Percentiles rank a stretch among this genome's conserved stretches.
Conservation (phyloP, 2,329 filamentous ascomycete genomes). For the Setomelanomma holmii region DNA sequence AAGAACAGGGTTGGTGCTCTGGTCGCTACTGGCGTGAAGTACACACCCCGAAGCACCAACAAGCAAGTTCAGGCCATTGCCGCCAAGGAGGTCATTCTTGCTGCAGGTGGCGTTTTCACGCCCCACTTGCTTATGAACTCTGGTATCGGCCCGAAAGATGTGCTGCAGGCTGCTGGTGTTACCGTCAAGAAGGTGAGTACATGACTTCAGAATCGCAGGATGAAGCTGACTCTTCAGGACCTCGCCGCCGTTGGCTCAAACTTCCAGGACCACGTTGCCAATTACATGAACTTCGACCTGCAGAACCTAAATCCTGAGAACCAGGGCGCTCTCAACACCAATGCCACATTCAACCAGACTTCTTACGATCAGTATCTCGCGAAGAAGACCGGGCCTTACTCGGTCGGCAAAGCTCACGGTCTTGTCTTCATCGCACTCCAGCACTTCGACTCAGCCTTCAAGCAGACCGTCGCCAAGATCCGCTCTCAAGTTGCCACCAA, state of each 20-base stretch:
- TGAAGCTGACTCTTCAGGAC: conserved; percentile 8
- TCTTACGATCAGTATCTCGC: conserved; percentile 26
- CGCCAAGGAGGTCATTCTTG: conserved; percentile 61
- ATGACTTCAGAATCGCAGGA: too few species aligned
- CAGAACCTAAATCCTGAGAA: conserved; percentile 6
- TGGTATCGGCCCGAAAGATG: conserved; percentile 57
- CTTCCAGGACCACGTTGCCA: conserved; percentile 26
- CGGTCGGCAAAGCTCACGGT: conserved; percentile 11
- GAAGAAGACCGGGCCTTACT: conserved; percentile 30
- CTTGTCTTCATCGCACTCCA: conserved; percentile 14
- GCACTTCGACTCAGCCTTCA: conserved; percentile 11
- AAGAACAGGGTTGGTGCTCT: conserved; percentile 1
- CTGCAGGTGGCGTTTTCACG: conserved; percentile 63
- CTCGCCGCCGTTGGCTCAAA: conserved; percentile 27
- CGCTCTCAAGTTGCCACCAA: conserved; percentile 14
- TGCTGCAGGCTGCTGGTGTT: conserved; percentile 11
- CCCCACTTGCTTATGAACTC: conserved; percentile 68
- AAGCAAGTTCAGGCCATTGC: conserved; percentile 8
- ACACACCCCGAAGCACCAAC: background rate
- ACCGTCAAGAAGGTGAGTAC: conserved; percentile 2
- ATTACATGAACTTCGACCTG: conserved; percentile 12
- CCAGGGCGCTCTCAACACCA: conserved; percentile 7
- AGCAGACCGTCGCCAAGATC: conserved; percentile 9
- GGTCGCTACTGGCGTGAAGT: conserved; percentile 18
- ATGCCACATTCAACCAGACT: conserved; percentile 32